Percentiles rank a stretch among this genome's conserved stretches.
These are phyloP conservation scores for Fraxinus albicans DNA, from an alignment of 305 asterid genomes.

Conservation along the genomic window DNA sequence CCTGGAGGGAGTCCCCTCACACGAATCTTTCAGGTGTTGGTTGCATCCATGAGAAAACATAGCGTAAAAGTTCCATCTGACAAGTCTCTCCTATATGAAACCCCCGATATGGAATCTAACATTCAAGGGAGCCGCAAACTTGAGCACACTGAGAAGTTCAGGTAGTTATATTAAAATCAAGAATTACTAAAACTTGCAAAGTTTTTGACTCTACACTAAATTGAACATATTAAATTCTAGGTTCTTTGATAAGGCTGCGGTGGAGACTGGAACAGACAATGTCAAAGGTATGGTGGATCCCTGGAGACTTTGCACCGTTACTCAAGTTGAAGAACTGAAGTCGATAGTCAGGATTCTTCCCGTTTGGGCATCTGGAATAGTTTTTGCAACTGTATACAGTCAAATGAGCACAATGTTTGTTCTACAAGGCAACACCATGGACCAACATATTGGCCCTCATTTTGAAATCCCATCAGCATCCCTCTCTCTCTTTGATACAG, in stretches of 20 bases:
- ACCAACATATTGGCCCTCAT: constrained; percentile 34
- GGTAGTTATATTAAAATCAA: constrained; percentile 15
- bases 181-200: not conserved
- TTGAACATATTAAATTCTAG: constrained; percentile 17
- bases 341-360: constrained; percentile 36
- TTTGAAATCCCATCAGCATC: constrained; percentile 42
- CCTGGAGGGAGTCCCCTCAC: constrained; percentile 27
- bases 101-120: constrained; percentile 31
- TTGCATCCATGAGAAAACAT: constrained; percentile 26
- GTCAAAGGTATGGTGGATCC: constrained; percentile 24
- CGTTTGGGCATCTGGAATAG: constrained; percentile 35
- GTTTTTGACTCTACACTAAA: not conserved
- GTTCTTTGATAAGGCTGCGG: constrained; percentile 48
- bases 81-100: constrained; percentile 29
- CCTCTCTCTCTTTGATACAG: constrained; percentile 34
- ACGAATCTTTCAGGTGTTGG: constrained; percentile 19
- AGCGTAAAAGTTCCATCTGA: constrained; percentile 20
- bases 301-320: constrained; percentile 43
- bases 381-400: constrained; percentile 33
- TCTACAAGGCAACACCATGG: constrained; percentile 43
- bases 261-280: constrained; percentile 30
- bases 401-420: constrained; percentile 50
- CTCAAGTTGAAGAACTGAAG: constrained; percentile 46
- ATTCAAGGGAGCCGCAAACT: constrained; percentile 35
- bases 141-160: constrained; percentile 30